These are phyloP conservation scores for Lactifluus hygrophoroides DNA, from an alignment of 768 basidiomycete species.

Conservation along the genomic window DNA sequence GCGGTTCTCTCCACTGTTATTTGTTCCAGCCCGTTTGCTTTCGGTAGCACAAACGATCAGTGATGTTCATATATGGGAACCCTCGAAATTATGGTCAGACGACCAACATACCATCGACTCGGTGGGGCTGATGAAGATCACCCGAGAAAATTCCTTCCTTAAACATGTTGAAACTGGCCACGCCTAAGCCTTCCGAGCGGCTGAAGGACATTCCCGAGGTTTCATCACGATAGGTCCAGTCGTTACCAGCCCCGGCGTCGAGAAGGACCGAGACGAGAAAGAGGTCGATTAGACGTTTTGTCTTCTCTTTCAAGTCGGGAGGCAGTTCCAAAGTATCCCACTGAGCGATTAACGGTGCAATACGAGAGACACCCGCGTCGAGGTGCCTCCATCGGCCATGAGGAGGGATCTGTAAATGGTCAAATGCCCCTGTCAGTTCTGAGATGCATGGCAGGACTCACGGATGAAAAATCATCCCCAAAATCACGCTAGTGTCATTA, in stretches of 20 bases:
- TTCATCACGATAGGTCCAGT: constrained; percentile 69
- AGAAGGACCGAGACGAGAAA: constrained; percentile 87
- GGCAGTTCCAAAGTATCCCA: constrained; percentile 42
- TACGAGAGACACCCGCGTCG: constrained; percentile 57
- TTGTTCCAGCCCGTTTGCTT: constrained; percentile 62
- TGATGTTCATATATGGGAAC: not conserved
- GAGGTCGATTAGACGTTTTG: constrained; percentile 76
- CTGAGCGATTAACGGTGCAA: constrained; percentile 47
- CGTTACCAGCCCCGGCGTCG: constrained; percentile 86
- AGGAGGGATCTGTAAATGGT: constrained; percentile 56
- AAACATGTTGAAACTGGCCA: constrained; percentile 91
- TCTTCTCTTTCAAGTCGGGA: constrained; percentile 47
- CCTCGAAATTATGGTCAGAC: not conserved
- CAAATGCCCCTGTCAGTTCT: not conserved
- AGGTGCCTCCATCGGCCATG: constrained; percentile 90
- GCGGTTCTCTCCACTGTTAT: constrained; percentile 55
- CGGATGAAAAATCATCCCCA: constrained; percentile 54
- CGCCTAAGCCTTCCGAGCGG: constrained; percentile 77
- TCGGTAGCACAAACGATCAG: constrained; percentile 9
- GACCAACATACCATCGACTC: constrained; percentile 65
- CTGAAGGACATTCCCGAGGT: constrained; percentile 43
- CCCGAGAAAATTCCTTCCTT: constrained; percentile 73
- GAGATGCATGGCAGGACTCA: constrained; percentile 28
- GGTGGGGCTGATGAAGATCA: constrained; percentile 46
- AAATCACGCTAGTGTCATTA: constrained; percentile 59